phyloP scores from a whole-genome alignment of 2,329 filamentous ascomycete species.

The Paraconiothyrium sp. region DNA sequence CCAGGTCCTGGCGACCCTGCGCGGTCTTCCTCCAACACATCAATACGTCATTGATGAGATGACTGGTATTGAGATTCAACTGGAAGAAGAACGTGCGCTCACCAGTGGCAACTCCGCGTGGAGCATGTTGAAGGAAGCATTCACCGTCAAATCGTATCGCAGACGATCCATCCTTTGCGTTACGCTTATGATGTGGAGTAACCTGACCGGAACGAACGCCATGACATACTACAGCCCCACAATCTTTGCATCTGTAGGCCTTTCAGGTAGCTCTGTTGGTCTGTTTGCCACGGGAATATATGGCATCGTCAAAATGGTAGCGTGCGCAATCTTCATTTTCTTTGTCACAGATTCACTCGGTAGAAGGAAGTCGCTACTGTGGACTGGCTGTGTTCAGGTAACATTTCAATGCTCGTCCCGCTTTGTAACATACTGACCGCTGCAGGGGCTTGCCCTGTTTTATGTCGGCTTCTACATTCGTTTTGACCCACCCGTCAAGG shows the following conservation, averaged over 20 bases:
- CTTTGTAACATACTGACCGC: slow-evolving; percentile 54
- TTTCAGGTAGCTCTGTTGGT: slow-evolving; percentile 64
- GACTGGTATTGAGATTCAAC: slow-evolving; percentile 47
- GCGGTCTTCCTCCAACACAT: slow-evolving; percentile 57
- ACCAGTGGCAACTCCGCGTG: slow-evolving; percentile 58
- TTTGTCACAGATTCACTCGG: slow-evolving; percentile 76
- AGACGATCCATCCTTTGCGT: slow-evolving; percentile 72
- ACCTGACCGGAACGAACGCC: slow-evolving; percentile 69
- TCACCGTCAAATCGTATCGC: slow-evolving; percentile 60
- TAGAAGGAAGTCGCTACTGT: slow-evolving; percentile 69
- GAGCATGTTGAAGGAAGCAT: slow-evolving; percentile 53
- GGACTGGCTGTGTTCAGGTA: slow-evolving; percentile 55
- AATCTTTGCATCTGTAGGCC: slow-evolving; percentile 73
- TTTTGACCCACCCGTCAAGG: slow-evolving; percentile 65
- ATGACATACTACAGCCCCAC: slow-evolving; percentile 72
- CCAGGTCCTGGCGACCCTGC: slow-evolving; percentile 64
- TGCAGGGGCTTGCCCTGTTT: slow-evolving; percentile 70
- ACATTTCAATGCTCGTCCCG: not conserved
- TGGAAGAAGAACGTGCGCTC: slow-evolving; percentile 65
- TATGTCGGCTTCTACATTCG: slow-evolving; percentile 77
- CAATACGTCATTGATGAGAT: slow-evolving; percentile 47
- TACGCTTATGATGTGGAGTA: slow-evolving; percentile 72
- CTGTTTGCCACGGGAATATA: slow-evolving; percentile 80
- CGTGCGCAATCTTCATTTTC: slow-evolving; percentile 70
- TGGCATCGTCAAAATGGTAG: slow-evolving; percentile 73